Evolutionary conservation across 805 yeast species (phyloP).

Genomic region (Kuraishia molischiana): DNA sequence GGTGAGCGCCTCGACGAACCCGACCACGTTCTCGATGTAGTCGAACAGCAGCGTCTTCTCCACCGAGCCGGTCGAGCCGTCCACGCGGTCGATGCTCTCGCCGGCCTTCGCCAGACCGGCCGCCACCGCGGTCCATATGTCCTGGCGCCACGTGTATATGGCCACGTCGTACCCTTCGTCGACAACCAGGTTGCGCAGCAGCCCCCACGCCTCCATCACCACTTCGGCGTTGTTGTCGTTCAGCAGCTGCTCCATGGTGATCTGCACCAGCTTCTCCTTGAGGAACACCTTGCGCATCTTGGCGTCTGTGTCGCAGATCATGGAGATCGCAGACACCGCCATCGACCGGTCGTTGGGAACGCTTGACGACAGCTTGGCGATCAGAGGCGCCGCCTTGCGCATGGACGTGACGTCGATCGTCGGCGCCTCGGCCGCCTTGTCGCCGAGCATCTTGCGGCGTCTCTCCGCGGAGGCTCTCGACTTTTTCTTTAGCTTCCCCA

Average conservation of each 20-base stretch:
- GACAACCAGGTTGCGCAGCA: constrained; percentile 67
- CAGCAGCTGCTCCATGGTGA: constrained; percentile 52
- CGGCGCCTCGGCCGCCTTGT: neutral
- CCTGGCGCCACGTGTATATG: constrained; percentile 64
- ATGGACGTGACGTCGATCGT: constrained; percentile 5
- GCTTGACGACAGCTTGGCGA: constrained; percentile 51
- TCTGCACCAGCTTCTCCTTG: constrained; percentile 61
- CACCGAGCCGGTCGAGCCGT: constrained; percentile 9
- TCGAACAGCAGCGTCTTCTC: constrained; percentile 44
- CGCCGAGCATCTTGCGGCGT: constrained; percentile 8
- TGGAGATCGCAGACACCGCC: constrained; percentile 66
- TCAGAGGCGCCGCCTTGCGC: constrained; percentile 57
- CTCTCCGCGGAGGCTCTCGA: constrained; percentile 33
- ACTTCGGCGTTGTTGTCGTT: constrained; percentile 66
- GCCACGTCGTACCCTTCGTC: constrained; percentile 87
- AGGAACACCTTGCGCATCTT: constrained; percentile 51
- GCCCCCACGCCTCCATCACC: constrained; percentile 71
- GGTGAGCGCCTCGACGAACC: constrained; percentile 57
- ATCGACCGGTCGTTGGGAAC: constrained; percentile 65
- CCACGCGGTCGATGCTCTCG: constrained; percentile 34
- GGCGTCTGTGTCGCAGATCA: constrained; percentile 56
- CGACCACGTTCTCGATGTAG: constrained; percentile 62
- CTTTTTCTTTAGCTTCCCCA: constrained; percentile 73
- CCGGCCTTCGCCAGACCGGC: constrained; percentile 40
- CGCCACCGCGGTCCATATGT: constrained; percentile 59